A percentile compares a stretch with the other conserved stretches of the same genome.
phyloP scores from a whole-genome alignment of 2,329 filamentous ascomycete species.

The Diaporthe australafricana region DNA sequence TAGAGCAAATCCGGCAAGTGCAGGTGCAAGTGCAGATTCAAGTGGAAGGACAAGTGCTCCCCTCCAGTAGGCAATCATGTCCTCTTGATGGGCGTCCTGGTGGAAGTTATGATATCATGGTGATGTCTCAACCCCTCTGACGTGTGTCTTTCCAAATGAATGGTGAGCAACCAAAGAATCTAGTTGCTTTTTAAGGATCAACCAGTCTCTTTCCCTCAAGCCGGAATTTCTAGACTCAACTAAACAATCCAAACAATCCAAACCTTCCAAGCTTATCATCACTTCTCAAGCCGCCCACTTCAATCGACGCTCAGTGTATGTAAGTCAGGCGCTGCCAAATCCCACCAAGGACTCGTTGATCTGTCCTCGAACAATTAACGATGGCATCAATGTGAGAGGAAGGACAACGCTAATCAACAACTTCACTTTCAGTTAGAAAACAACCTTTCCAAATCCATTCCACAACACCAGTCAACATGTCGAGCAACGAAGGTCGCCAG shows the following conservation, averaged over 20 bases:
- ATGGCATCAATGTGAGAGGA: not conserved
- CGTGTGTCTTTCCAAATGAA: constrained; percentile 16
- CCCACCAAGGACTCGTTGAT: not conserved
- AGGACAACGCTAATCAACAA: not conserved
- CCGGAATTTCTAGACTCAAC: not conserved
- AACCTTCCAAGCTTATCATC: not conserved
- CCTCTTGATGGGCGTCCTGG: not conserved
- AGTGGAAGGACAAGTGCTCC: not conserved
- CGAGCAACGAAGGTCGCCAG: constrained; percentile 73
- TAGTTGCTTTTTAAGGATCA: not conserved
- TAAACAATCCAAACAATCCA: not conserved
- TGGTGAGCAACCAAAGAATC: constrained; percentile 1
- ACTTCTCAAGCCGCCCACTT: not conserved
- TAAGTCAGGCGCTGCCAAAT: not conserved
- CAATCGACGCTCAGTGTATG: not conserved
- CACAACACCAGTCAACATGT: constrained; percentile 65
- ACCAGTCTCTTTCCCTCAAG: not conserved
- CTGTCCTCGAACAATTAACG: not conserved
- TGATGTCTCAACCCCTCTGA: constrained; percentile 25
- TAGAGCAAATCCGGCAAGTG: not conserved
- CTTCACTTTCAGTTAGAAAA: not conserved
- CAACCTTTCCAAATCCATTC: not conserved
- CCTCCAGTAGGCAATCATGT: not conserved
- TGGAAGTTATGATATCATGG: constrained; percentile 24
- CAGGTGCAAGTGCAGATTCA: not conserved